Conservation (phyloP, 495 filamentous ascomycete species). For the Oleoguttula mirabilis region DNA sequence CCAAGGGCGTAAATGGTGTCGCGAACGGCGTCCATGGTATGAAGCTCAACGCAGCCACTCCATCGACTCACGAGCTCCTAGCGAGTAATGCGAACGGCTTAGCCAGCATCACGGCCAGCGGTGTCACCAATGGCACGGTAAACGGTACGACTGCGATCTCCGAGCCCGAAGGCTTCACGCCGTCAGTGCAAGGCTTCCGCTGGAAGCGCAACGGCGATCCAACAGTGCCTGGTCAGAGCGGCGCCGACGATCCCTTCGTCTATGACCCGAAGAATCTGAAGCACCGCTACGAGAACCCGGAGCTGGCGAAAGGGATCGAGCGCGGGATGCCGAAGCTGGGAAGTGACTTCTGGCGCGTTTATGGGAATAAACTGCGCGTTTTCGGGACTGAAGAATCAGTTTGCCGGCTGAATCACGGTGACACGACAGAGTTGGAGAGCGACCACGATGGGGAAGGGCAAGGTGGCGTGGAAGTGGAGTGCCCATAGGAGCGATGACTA, state of each 20-base stretch:
- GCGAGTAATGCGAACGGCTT: neutral
- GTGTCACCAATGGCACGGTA: neutral
- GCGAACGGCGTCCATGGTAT: neutral
- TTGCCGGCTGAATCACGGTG: conserved; percentile 27
- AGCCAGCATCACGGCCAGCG: neutral
- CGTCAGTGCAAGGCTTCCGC: conserved; percentile 6
- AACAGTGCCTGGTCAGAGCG: neutral
- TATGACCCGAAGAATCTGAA: conserved; percentile 3
- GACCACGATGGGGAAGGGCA: conserved; percentile 9
- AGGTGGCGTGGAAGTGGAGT: conserved; percentile 8
- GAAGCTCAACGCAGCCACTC: neutral
- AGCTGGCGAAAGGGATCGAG: neutral
- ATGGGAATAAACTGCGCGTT: conserved; percentile 52
- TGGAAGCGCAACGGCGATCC: conserved; percentile 19
- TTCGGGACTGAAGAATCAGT: conserved; percentile 52
- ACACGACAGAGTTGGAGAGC: neutral
- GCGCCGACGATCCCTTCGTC: conserved; percentile 4
- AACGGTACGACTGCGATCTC: neutral
- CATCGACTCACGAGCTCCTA: neutral
- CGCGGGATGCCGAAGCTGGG: conserved; percentile 37
- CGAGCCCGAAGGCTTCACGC: conserved; percentile 4
- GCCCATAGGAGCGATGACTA: too few species aligned
- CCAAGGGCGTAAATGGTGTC: neutral
- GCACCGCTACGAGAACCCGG: conserved; percentile 6
- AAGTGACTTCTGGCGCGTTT: conserved; percentile 47